Evolutionary conservation across 1,284 basidiomycete genomes (phyloP), one percentile per base, ranked within the genome.

Genomic region (Peniophora sp.): DNA sequence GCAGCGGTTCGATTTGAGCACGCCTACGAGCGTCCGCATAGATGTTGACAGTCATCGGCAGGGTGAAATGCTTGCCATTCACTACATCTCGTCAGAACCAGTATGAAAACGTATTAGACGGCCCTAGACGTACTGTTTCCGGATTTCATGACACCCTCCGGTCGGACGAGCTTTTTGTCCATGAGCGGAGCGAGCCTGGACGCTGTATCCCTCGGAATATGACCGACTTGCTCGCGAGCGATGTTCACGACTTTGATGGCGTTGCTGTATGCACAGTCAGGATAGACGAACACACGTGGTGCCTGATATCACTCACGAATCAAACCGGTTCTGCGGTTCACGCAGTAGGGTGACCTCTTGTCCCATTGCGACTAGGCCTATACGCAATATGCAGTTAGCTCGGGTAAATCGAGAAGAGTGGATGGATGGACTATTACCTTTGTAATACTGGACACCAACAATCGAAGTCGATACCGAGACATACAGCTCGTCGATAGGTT

Each of bases 371-470:
- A 92, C 91, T 49, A 92, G 61, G 36, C 89, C 89, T 80, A 43
- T n/a, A n/a, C 51, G 45, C 55, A n/a, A 25, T 17, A 34, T 23
- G 16, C 52, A 36, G 51, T 16, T 49, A 41, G 35, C n/a, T n/a
- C 49, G 14, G 43, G 22, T 24, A 17, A 25, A 38, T n/a, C n/a
- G n/a, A n/a, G 16, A 47, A 24, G 25, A 45, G 32, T 3, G 20
- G 12, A 48, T 47, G 14, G 55, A 58, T n/a, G n/a, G n/a, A n/a
- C n/a, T n/a, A n/a, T 6, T 48, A 80, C 86, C 86, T 61, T 71
- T 71, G 60, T 93, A 93, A 62, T 93, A 89, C 61, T 90, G 88
- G 11, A 92, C 71, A 0, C 90, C 90, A 0, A 92, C 91, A 14
- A 91, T 79, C 47, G 77, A 82, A 0, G 84, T 78, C 66, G 67